Evolutionary conservation across 2,329 filamentous ascomycete genomes (phyloP), one percentile per base, ranked within the genome.

Genomic region (Fusarium sp.): DNA sequence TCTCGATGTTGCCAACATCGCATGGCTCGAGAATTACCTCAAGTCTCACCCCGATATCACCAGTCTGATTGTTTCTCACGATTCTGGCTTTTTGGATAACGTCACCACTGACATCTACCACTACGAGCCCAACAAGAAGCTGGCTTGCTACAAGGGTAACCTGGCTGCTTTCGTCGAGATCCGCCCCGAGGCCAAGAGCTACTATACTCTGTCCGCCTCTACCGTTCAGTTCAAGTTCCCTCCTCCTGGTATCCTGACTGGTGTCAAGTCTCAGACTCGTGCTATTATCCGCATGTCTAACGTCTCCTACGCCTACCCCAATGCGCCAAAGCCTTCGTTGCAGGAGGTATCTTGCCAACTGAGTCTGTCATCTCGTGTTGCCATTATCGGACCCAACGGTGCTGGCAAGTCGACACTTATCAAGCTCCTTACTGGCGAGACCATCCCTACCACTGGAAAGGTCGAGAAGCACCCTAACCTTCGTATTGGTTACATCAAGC

Each of bases 81-180:
- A 99, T 87, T 98, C 95, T 5, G 91, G 92, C 23, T 99, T 99
- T 88, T 84, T 99, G 60, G 96, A 99, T 78, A 94, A 95, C 70
- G 94, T 99, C 72, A 98, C 95, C 77, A 99, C 96, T 9, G 96
- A 99, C 78, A 98, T 99, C 77, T 98, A 98, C 84, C 96, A 99
- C 84, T 99, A 99, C 82, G 96, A 99, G 81, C 88, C 88, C 26
- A 89, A 91, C 81, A 99, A 99, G 89, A 99, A 98, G 85, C 88
- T 99, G 29, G 90, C 90, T 23, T 91, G 89, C 81, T 95, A 93
- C 87, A 92, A 91, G 83, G 93, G 93, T 69, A 95, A 96, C 81
- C 84, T 96, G 60, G 89, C 89, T 21, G 90, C 86, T 33, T 98
- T 99, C 77, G 96, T 99, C 78, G 88, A 92, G 81, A 84, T 93